A percentile compares a stretch with the other conserved stretches of the same genome.
Evolutionary conservation across 116 monocot genomes (phyloP).

Genomic region (Iris pallida): DNA sequence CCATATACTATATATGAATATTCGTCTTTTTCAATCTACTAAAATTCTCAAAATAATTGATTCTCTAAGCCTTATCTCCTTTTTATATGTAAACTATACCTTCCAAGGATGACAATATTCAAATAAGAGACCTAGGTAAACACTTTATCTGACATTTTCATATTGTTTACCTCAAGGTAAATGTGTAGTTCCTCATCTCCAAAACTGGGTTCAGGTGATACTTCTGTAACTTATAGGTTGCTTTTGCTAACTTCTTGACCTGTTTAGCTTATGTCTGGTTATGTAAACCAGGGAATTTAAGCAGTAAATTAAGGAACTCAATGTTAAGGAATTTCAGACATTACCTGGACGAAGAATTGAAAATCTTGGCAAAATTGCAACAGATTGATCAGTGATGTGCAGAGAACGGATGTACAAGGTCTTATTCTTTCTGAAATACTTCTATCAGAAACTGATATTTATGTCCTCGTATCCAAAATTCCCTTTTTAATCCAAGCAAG

Average conservation of each 20-base stretch:
- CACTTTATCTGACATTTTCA: too few relatives aligned
- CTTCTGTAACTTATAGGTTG: slow-evolving; percentile 9
- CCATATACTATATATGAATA: too few relatives aligned
- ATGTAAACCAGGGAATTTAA: slow-evolving; percentile 85
- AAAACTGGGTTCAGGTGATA: slow-evolving; percentile 98
- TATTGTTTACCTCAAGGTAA: slow-evolving; percentile 44
- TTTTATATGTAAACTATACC: too few relatives aligned
- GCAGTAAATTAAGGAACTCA: slow-evolving; percentile 75
- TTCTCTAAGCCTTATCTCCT: too few relatives aligned
- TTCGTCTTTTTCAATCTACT: too few relatives aligned
- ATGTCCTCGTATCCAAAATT: too few relatives aligned
- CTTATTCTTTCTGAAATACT: slow-evolving; percentile 2
- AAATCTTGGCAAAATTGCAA: slow-evolving; percentile 30
- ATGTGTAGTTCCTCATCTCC: slow-evolving; percentile 84
- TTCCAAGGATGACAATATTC: too few relatives aligned
- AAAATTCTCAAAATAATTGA: too few relatives aligned
- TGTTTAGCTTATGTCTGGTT: slow-evolving; percentile 15
- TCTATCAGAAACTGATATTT: not conserved
- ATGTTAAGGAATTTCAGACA: slow-evolving; percentile 49
- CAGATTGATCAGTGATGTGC: slow-evolving; percentile 25
- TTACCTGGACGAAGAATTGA: slow-evolving; percentile 40
- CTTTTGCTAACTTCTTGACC: slow-evolving; percentile 6
- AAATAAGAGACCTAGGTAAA: too few relatives aligned
- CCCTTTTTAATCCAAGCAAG: too few relatives aligned
- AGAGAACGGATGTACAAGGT: slow-evolving; percentile 43